Evolutionary conservation across 129 eudicot species (phyloP).

Genomic region (Cynara cardunculus): DNA sequence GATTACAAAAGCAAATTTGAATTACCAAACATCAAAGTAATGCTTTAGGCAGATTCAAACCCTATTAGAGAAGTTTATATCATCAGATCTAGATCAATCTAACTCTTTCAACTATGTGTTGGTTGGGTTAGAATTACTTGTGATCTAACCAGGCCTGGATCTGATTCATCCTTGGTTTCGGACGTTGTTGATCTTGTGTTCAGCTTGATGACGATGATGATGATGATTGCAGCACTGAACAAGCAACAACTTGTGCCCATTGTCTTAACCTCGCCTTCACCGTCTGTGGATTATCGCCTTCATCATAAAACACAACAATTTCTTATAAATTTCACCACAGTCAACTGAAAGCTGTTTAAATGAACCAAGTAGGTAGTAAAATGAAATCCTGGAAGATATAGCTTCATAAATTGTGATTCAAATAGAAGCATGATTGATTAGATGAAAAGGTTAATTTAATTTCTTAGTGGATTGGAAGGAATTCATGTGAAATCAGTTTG

Average conservation of each 20-base stretch:
- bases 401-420: not conserved
- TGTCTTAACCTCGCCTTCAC: conserved; percentile 64
- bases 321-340: not conserved
- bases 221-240: conserved; percentile 59
- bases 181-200: conserved; percentile 4
- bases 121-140: conserved; percentile 11
- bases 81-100: conserved; percentile 4
- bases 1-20: conserved; percentile 27
- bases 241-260: conserved; percentile 81
- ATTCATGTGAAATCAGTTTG: not conserved
- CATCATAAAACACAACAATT: not conserved
- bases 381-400: not conserved
- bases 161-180: conserved; percentile 7
- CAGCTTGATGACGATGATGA: conserved; percentile 26
- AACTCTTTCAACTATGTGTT: conserved; percentile 13
- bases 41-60: conserved; percentile 19
- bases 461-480: not conserved
- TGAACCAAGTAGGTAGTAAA: not conserved
- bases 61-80: conserved; percentile 8
- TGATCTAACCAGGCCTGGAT: conserved; percentile 13
- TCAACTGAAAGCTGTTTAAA: not conserved
- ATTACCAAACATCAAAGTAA: conserved; percentile 28
- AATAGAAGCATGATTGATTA: not conserved
- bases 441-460: not conserved
- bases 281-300: conserved; percentile 63